Percentiles rank a stretch among this genome's conserved stretches.
Conservation (phyloP, 345 rosid genomes). For the Melastoma malabathricum region DNA sequence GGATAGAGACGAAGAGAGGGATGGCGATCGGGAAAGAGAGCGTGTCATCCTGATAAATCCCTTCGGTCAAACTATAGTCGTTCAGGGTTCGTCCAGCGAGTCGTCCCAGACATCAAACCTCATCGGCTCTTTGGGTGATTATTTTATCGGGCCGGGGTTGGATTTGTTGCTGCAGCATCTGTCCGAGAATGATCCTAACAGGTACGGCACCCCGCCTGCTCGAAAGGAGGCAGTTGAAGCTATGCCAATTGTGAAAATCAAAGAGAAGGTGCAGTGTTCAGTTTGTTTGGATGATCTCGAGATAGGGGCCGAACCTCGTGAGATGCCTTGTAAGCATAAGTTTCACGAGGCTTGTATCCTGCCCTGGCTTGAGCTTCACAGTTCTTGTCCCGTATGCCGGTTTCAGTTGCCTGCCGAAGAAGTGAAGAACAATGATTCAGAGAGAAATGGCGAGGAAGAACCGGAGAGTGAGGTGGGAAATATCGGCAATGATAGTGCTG, state of each 20-base stretch:
- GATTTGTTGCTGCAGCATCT: constrained; percentile 65
- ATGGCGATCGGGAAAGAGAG: constrained; percentile 29
- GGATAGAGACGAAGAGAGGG: constrained; percentile 19
- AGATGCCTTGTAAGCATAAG: constrained; percentile 90
- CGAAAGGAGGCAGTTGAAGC: constrained; percentile 59
- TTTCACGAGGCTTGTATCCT: constrained; percentile 59
- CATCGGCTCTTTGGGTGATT: constrained; percentile 53
- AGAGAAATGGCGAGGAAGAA: constrained; percentile 6
- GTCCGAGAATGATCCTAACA: constrained; percentile 58
- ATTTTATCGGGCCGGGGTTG: constrained; percentile 72
- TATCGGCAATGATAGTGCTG: constrained; percentile 6
- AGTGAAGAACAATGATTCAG: constrained; percentile 32
- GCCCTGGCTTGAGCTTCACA: constrained; percentile 92
- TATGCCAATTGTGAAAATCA: constrained; percentile 30
- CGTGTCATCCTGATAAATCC: constrained; percentile 47
- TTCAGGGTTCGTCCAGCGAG: constrained; percentile 41
- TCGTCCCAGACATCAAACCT: constrained; percentile 28
- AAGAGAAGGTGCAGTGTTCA: constrained; percentile 49
- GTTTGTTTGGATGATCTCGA: constrained; percentile 84
- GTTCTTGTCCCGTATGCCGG: constrained; percentile 88
- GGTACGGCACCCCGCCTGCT: constrained; percentile 75
- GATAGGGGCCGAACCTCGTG: constrained; percentile 46
- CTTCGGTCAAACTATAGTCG: constrained; percentile 38
- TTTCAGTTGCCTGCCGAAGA: constrained; percentile 64
- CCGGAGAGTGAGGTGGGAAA: constrained; percentile 16